These are phyloP conservation scores for Inosperma sp. DNA, from an alignment of 768 basidiomycete species.

Conservation along the genomic window DNA sequence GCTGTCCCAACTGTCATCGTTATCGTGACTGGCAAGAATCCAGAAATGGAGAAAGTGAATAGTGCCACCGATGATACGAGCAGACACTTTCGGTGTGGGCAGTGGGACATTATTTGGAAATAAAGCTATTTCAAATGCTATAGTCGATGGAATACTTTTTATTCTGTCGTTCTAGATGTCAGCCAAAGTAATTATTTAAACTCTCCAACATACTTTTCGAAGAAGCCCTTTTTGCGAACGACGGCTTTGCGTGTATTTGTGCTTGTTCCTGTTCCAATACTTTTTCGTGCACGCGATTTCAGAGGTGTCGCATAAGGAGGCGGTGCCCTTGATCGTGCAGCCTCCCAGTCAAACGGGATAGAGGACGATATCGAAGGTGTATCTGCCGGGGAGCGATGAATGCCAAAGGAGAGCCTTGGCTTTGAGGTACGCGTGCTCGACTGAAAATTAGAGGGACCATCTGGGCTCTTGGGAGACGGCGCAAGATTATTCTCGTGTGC, in stretches of 20 bases:
- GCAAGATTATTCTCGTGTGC: constrained; percentile 49
- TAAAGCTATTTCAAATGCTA: constrained; percentile 74
- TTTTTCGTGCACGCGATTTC: constrained; percentile 38
- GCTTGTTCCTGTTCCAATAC: constrained; percentile 30
- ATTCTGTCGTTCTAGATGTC: constrained; percentile 38
- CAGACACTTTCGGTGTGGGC: constrained; percentile 61
- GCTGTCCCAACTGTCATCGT: constrained; percentile 75
- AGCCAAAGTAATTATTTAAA: neutral
- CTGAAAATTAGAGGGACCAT: neutral
- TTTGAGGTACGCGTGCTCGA: constrained; percentile 28
- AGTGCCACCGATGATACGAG: constrained; percentile 56
- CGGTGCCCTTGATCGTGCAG: constrained; percentile 62
- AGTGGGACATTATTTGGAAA: constrained; percentile 80
- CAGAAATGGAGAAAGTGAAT: constrained; percentile 65
- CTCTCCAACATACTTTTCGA: constrained; percentile 50
- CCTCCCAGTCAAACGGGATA: constrained; percentile 83
- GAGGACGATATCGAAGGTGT: constrained; percentile 75
- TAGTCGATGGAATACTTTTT: constrained; percentile 58
- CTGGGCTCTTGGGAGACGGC: constrained; percentile 35
- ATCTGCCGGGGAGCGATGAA: constrained; percentile 55
- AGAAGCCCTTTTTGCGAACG: constrained; percentile 57
- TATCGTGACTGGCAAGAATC: constrained; percentile 58
- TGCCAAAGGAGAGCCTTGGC: constrained; percentile 44
- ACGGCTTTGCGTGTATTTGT: constrained; percentile 47
- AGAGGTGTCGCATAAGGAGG: constrained; percentile 69